Conservation (phyloP, 176 grass and related monocot genomes). For the Oryza meridionalis region DNA sequence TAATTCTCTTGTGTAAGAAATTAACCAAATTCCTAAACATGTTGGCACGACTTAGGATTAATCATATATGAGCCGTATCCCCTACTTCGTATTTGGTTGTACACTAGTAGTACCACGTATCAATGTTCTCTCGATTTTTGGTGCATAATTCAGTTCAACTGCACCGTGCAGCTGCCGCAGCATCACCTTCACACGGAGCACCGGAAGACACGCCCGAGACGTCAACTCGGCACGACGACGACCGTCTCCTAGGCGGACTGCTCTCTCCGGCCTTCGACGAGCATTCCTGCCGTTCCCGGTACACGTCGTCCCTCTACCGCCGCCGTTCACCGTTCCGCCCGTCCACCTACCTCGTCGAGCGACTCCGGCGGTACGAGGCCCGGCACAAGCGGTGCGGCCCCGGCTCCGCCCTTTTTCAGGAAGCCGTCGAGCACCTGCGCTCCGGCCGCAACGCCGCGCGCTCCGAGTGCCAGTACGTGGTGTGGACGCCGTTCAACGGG, state of each 20-base stretch:
- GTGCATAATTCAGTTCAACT: not conserved
- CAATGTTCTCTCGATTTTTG: not conserved
- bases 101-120: too few species aligned
- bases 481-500: slow-evolving; percentile 68
- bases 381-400: slow-evolving; percentile 70
- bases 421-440: slow-evolving; percentile 56
- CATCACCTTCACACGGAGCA: not conserved
- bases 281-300: slow-evolving; percentile 49
- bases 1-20: too few species aligned
- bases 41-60: too few species aligned
- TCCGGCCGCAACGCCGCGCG: slow-evolving; percentile 47
- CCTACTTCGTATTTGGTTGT: too few species aligned
- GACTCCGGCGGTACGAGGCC: slow-evolving; percentile 65
- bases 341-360: slow-evolving; percentile 52
- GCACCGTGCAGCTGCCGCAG: slow-evolving; percentile 16
- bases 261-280: slow-evolving; percentile 58
- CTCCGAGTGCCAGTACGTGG: slow-evolving; percentile 62
- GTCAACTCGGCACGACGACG: slow-evolving; percentile 13
- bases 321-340: slow-evolving; percentile 51
- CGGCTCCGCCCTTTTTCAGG: slow-evolving; percentile 39
- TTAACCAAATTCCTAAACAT: too few species aligned
- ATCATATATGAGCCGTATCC: too few species aligned
- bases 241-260: slow-evolving; percentile 65
- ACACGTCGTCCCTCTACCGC: slow-evolving; percentile 40
- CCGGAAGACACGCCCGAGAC: not conserved